phyloP scores from a whole-genome alignment of 2,329 filamentous ascomycete species.

The Fusarium verticillioides region DNA sequence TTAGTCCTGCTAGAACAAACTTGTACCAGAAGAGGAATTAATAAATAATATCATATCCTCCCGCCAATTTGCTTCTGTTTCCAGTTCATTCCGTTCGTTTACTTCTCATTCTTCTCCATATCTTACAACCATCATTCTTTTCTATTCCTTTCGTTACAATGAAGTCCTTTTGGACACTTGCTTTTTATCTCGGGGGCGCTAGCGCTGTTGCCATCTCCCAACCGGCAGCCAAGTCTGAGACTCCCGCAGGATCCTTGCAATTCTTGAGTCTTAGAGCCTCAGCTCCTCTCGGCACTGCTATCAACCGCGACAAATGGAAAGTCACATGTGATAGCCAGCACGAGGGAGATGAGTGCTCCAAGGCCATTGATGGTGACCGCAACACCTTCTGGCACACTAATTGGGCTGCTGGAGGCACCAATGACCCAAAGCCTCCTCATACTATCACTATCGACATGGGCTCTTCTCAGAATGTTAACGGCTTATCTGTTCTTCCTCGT shows the following conservation, averaged over 20 bases:
- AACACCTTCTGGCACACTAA: slow-evolving; percentile 28
- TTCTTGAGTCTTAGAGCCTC: background rate
- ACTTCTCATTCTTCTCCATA: background rate
- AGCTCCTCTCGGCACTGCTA: background rate
- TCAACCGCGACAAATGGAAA: slow-evolving; percentile 18
- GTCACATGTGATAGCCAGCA: slow-evolving; percentile 28
- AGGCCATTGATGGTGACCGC: slow-evolving; percentile 22
- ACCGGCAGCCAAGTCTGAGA: background rate
- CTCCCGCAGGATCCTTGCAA: background rate
- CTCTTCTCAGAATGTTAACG: slow-evolving; percentile 17
- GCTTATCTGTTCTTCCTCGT: slow-evolving; percentile 20
- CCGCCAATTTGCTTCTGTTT: background rate
- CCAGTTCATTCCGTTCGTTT: background rate
- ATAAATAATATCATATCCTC: background rate
- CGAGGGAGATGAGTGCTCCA: slow-evolving; percentile 14
- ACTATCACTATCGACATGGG: slow-evolving; percentile 25
- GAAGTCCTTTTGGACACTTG: background rate
- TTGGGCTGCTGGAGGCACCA: background rate
- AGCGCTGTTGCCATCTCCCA: background rate
- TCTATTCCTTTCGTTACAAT: background rate
- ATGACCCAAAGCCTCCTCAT: slow-evolving; percentile 17
- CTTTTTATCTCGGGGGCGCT: background rate
- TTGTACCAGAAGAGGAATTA: background rate
- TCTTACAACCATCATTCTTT: background rate
- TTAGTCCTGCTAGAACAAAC: background rate